Conservation (phyloP, 1,139 yeast species). For the Geotrichum histeridarum region DNA sequence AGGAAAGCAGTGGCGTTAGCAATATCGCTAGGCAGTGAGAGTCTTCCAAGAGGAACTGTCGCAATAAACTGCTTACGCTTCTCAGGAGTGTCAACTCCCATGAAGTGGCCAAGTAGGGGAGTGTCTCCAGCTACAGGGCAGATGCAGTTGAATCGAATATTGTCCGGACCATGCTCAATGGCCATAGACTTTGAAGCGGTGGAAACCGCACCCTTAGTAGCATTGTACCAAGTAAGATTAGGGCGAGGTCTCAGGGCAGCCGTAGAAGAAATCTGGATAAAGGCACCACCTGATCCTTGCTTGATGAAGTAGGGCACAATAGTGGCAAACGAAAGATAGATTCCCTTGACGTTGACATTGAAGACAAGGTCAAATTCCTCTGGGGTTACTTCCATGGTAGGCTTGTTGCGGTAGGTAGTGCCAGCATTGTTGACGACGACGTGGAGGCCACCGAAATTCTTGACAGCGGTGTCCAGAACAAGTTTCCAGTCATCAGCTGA, state of each 20-base stretch:
- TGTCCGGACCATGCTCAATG: conserved; percentile 24
- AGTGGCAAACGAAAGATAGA: conserved; percentile 24
- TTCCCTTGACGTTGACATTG: conserved; percentile 31
- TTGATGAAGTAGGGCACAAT: conserved; percentile 25
- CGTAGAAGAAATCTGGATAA: conserved; percentile 28
- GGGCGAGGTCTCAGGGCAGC: conserved; percentile 27
- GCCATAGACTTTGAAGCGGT: conserved; percentile 26
- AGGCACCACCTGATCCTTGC: conserved; percentile 26
- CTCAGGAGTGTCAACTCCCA: conserved; percentile 26
- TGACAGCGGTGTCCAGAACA: conserved; percentile 27
- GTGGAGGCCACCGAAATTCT: conserved; percentile 30
- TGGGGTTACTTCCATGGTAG: conserved; percentile 24
- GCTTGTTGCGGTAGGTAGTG: conserved; percentile 27
- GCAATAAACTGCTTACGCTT: conserved; percentile 20
- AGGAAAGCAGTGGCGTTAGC: conserved; percentile 19
- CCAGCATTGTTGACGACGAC: conserved; percentile 36
- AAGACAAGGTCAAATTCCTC: conserved; percentile 30
- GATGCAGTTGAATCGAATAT: conserved; percentile 24
- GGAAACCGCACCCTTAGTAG: conserved; percentile 29
- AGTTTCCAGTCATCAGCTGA: conserved; percentile 24
- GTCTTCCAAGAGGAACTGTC: conserved; percentile 17
- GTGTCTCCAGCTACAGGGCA: conserved; percentile 28
- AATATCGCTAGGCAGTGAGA: conserved; percentile 18
- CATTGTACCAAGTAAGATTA: conserved; percentile 27
- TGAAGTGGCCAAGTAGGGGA: conserved; percentile 22